Evolutionary conservation across 1,284 basidiomycete species (phyloP).

Genomic region (Leccinum cinnamomeum): DNA sequence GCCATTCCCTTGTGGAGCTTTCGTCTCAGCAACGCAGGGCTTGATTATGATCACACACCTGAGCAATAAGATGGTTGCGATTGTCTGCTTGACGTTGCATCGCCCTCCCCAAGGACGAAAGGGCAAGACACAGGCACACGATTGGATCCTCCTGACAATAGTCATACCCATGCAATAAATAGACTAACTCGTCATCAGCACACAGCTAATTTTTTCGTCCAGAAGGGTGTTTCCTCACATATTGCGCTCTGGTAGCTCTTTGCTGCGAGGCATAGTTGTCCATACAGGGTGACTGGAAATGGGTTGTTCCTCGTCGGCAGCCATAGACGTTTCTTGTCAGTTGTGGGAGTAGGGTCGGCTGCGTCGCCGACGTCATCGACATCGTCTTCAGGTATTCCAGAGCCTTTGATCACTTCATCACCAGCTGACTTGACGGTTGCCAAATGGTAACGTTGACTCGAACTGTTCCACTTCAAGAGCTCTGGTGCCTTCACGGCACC

Average conservation of each 20-base stretch:
- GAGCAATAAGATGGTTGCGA: conserved; percentile 80
- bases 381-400: conserved; percentile 33
- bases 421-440: conserved; percentile 29
- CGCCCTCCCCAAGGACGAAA: conserved; percentile 84
- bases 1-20: conserved; percentile 62
- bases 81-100: conserved; percentile 96
- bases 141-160: conserved; percentile 82
- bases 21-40: neutral
- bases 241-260: conserved; percentile 90
- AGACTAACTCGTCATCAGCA: conserved; percentile 53
- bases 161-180: conserved; percentile 86
- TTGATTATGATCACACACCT: conserved; percentile 43
- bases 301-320: conserved; percentile 77
- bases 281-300: conserved; percentile 78
- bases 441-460: conserved; percentile 52
- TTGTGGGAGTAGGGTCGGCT: conserved; percentile 22
- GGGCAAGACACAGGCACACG: conserved; percentile 78
- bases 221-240: conserved; percentile 54
- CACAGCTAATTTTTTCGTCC: neutral
- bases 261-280: conserved; percentile 80
- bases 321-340: conserved; percentile 32
- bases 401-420: conserved; percentile 22
- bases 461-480: conserved; percentile 55
- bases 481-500: conserved; percentile 61
- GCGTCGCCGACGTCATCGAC: conserved; percentile 30